phyloP scores from a whole-genome alignment of 805 yeast species.

The Torulaspora microellipsoides region DNA sequence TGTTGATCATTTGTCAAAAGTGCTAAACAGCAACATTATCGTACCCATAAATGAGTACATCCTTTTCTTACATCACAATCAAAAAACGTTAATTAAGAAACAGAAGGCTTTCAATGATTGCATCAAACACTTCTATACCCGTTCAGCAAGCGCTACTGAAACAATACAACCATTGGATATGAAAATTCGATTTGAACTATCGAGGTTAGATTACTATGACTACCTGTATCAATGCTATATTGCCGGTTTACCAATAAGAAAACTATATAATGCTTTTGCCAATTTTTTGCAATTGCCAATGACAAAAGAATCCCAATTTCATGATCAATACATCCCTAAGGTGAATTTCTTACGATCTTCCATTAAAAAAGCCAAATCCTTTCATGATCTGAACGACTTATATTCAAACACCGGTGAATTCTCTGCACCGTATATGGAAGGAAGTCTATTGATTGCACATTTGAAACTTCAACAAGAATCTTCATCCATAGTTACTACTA shows the following conservation, averaged over 20 bases:
- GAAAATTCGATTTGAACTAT: conserved; percentile 15
- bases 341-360: conserved; percentile 1
- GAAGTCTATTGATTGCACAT: no score
- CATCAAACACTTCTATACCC: conserved; percentile 11
- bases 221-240: conserved; percentile 6
- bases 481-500: no score
- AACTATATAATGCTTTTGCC: conserved; percentile 1
- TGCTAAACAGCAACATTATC: conserved; percentile 3
- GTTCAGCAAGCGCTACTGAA: conserved; percentile 5
- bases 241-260: conserved; percentile 9
- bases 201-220: conserved; percentile 15
- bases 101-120: conserved; percentile 16
- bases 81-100: conserved; percentile 3
- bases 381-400: conserved; percentile 1
- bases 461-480: no score
- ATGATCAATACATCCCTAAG: conserved; percentile 1
- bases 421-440: no score
- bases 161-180: conserved; percentile 1
- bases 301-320: neutral
- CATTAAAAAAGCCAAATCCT: conserved; percentile 3
- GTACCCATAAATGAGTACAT: conserved; percentile 7
- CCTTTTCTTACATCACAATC: conserved; percentile 5
- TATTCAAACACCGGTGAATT: neutral
- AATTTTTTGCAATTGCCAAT: neutral
- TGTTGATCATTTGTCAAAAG: conserved; percentile 1